Evolutionary conservation across 73 alveolate genomes (phyloP), one percentile per base, ranked within the genome.

Genomic region (Halteria grandinella): DNA sequence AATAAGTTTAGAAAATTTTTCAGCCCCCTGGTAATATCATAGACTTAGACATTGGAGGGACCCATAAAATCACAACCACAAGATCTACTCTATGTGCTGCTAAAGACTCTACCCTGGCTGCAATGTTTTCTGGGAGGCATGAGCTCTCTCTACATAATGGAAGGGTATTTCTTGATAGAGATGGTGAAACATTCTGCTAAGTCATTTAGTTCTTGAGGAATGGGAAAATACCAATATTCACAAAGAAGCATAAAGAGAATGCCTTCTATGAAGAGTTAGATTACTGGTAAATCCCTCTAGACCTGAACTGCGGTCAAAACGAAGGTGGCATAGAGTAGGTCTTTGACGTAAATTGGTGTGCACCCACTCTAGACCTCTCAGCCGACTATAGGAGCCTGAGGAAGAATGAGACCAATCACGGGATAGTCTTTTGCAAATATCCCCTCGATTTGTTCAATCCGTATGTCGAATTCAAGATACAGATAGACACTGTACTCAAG

Each of bases 21-120:
- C 11, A 57, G 29, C 53, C 73, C 11, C 31, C 17, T 6, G 73
- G 36, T 15, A 71, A 49, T 52, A 91, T 91, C 15, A 53, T 91
- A n/a, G 97, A 91, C 58, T 55, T 91, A 53, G 87, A 91, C 52
- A 91, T 91, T 15, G 97, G 97, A 20, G 97, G 97, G 23, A 91
- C 97, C 27, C 91, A 91, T 52, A 69, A 72, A 37, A 44, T 91
- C 27, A 70, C 97, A 20, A 88, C 95, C 11, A 83, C 95, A 0
- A 64, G 72, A 60, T 64, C 86, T 18, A 91, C 95, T 24, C 77
- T 91, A 55, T 69, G 87, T 27, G 77, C 62, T 50, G 85, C 83
- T 57, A 79, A 85, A 37, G 70, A 73, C 50, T 79, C 94, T 27
- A 88, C 91, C 12, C 70, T 91, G 51, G 95, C 94, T 33, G 85